These are phyloP conservation scores for Neostapfia colusana DNA, from an alignment of 176 grass and related monocot species.

Conservation along the genomic window DNA sequence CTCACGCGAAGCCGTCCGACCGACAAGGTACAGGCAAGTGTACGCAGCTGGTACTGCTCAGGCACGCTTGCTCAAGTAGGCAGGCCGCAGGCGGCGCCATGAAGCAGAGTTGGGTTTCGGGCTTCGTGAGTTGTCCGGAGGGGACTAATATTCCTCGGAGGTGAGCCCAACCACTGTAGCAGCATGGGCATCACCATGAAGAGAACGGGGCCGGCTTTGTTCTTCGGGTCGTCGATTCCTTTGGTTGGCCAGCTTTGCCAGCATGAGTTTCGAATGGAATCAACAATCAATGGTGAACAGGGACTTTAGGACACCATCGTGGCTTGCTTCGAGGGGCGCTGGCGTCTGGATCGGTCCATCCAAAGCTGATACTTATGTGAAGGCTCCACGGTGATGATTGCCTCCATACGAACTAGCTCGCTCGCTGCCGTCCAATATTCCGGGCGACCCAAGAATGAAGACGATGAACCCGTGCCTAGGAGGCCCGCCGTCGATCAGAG, in stretches of 20 bases:
- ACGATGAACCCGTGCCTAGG: no score
- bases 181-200: neutral
- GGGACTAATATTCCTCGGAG: neutral
- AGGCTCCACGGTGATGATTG: no score
- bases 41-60: neutral
- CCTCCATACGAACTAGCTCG: no score
- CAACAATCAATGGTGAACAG: neutral
- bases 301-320: neutral
- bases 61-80: neutral
- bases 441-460: no score
- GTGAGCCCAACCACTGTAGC: neutral
- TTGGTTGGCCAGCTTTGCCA: neutral
- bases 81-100: no score
- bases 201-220: neutral
- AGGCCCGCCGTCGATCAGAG: no score
- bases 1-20: neutral
- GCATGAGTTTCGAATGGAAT: neutral
- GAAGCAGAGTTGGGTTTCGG: neutral
- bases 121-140: neutral
- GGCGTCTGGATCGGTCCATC: no score
- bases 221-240: slow-evolving; percentile 2
- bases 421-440: no score
- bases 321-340: neutral
- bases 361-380: neutral
- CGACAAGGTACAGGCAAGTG: neutral